Conservation (phyloP, 805 yeast genomes). For the Kazachstania taianensis region DNA sequence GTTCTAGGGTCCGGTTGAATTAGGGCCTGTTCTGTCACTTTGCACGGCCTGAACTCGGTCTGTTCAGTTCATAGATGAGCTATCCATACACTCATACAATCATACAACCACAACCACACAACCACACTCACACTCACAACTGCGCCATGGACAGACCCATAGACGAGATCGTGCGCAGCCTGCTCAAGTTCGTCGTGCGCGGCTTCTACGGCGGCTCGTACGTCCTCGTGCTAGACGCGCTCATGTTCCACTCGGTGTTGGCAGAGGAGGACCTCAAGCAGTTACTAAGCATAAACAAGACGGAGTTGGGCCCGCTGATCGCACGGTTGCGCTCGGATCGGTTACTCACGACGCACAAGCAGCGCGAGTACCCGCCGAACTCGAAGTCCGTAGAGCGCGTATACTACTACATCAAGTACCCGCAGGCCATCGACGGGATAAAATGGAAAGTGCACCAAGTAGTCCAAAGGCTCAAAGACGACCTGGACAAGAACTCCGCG, state of each 20-base stretch:
- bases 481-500: slow-evolving; percentile 72
- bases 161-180: slow-evolving; percentile 33
- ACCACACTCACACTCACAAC: too few species aligned
- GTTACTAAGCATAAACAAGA: slow-evolving; percentile 72
- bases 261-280: slow-evolving; percentile 85
- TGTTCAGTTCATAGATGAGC: too few species aligned
- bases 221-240: slow-evolving; percentile 76
- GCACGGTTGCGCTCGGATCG: slow-evolving; percentile 79
- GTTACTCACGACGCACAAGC: slow-evolving; percentile 57
- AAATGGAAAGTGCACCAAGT: slow-evolving; percentile 93
- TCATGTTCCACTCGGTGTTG: slow-evolving; percentile 76
- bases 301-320: slow-evolving; percentile 76
- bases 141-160: slow-evolving; percentile 29
- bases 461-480: slow-evolving; percentile 69
- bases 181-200: slow-evolving; percentile 71
- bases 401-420: slow-evolving; percentile 77
- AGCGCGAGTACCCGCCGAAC: slow-evolving; percentile 58
- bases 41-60: too few species aligned
- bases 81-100: too few species aligned
- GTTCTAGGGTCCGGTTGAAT: too few species aligned
- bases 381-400: slow-evolving; percentile 62
- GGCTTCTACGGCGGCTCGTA: slow-evolving; percentile 83
- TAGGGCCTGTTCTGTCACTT: too few species aligned
- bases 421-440: slow-evolving; percentile 90
- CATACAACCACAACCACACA: too few species aligned